Conservation (phyloP, 208 protist species). For the Acanthamoeba culbertsoni region DNA sequence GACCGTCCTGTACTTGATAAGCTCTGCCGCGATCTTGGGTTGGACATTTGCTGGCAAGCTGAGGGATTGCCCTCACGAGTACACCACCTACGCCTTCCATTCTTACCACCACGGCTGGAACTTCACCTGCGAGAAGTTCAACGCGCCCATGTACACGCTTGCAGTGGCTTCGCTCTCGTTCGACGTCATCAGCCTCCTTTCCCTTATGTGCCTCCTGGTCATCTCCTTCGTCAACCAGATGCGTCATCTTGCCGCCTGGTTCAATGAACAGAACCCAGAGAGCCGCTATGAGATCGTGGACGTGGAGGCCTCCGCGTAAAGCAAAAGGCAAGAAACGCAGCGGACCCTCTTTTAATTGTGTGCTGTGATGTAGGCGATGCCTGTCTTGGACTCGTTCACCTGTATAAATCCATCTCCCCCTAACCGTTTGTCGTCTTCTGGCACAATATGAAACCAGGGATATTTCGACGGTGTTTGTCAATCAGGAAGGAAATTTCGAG, state of each 20-base stretch:
- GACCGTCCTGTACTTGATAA: neutral
- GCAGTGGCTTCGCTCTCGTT: neutral
- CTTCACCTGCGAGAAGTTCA: slow-evolving; percentile 49
- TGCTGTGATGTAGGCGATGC: no score
- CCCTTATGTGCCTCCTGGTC: neutral
- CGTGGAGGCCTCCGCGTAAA: neutral
- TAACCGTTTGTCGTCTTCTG: neutral
- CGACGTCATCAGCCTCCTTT: neutral
- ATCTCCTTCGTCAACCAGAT: neutral
- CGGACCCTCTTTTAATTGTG: no score
- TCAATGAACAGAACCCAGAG: neutral
- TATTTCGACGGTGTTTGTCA: no score
- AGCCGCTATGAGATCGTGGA: neutral
- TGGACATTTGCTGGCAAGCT: neutral
- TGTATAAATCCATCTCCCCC: no score
- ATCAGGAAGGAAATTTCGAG: no score
- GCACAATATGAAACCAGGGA: no score
- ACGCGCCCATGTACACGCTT: neutral
- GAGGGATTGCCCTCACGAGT: slow-evolving; percentile 23
- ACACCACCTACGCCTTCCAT: neutral
- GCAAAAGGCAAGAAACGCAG: no score
- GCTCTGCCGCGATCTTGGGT: neutral
- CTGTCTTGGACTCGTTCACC: no score
- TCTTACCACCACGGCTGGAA: slow-evolving; percentile 23
- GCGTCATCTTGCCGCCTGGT: neutral